Percentiles rank a stretch among this genome's conserved stretches.
Evolutionary conservation across 805 yeast species (phyloP).

Genomic region (Kluyveromyces nonfermentans): DNA sequence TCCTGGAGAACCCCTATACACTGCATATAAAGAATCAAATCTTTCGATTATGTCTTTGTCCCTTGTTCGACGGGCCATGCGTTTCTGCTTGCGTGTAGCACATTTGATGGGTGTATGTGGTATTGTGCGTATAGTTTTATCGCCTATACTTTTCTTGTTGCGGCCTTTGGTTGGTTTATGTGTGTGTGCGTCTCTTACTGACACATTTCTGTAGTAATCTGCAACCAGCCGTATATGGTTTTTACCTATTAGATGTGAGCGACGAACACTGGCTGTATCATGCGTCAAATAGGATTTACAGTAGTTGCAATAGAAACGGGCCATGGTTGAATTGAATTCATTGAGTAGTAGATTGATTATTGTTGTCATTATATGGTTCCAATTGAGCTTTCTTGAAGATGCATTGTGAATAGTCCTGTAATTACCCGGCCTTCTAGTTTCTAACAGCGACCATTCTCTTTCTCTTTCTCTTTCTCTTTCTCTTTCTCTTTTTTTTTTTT

Average conservation of each 20-base stretch:
- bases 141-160: background rate
- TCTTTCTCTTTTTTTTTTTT: background rate
- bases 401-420: too few relatives aligned
- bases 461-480: background rate
- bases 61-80: background rate
- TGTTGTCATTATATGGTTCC: background rate
- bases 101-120: constrained; percentile 6
- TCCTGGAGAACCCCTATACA: constrained; percentile 27
- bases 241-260: constrained; percentile 68
- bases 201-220: constrained; percentile 55
- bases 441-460: background rate
- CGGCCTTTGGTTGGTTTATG: background rate
- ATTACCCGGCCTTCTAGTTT: background rate
- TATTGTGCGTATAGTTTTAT: too few relatives aligned
- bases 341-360: too few relatives aligned
- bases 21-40: constrained; percentile 2
- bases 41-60: background rate
- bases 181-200: constrained; percentile 2
- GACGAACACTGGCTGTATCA: constrained; percentile 78
- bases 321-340: constrained; percentile 43
- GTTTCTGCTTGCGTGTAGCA: constrained; percentile 6
- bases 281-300: constrained; percentile 79
- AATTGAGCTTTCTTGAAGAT: too few relatives aligned
- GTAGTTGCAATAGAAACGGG: constrained; percentile 73
- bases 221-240: constrained; percentile 66